A percentile compares a stretch with the other conserved stretches of the same genome.
phyloP scores from a whole-genome alignment of 345 rosid species.

The Stellera chamaejasme region DNA sequence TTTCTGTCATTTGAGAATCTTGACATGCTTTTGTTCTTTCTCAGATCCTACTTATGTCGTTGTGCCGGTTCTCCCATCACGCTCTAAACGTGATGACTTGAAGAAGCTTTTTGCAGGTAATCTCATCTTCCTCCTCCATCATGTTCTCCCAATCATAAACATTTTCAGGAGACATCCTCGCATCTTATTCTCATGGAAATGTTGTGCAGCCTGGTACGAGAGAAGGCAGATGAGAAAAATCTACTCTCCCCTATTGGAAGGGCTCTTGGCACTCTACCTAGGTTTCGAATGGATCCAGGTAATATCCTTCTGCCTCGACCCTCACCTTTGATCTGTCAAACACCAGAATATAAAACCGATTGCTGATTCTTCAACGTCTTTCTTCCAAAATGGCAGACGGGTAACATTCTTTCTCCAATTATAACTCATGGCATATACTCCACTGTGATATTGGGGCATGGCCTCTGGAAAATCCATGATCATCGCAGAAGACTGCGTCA shows the following conservation, averaged over 20 bases:
- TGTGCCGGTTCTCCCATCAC: constrained; percentile 72
- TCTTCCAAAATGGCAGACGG: constrained; percentile 40
- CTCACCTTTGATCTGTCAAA: no score
- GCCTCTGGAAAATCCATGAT: constrained; percentile 88
- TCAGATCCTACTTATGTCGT: constrained; percentile 87
- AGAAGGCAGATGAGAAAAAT: constrained; percentile 96
- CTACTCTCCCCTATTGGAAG: constrained; percentile 94
- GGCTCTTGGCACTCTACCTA: constrained; percentile 79
- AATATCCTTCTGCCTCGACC: not conserved
- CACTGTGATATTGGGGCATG: constrained; percentile 73
- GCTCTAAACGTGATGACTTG: constrained; percentile 57
- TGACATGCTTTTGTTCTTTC: constrained; percentile 12
- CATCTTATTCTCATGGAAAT: not conserved
- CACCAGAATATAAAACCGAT: no score
- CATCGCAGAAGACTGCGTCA: constrained; percentile 65
- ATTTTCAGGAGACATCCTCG: not conserved
- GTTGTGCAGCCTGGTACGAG: constrained; percentile 87
- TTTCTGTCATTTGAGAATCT: not conserved
- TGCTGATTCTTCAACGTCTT: not conserved
- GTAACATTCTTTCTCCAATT: constrained; percentile 80
- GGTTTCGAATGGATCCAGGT: constrained; percentile 98
- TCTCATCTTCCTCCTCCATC: not conserved
- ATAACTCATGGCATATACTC: constrained; percentile 92
- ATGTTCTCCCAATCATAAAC: not conserved
- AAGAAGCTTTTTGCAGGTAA: constrained; percentile 88